Conservation (phyloP, 148 eudicot species). For the Fagopyrum tataricum region DNA sequence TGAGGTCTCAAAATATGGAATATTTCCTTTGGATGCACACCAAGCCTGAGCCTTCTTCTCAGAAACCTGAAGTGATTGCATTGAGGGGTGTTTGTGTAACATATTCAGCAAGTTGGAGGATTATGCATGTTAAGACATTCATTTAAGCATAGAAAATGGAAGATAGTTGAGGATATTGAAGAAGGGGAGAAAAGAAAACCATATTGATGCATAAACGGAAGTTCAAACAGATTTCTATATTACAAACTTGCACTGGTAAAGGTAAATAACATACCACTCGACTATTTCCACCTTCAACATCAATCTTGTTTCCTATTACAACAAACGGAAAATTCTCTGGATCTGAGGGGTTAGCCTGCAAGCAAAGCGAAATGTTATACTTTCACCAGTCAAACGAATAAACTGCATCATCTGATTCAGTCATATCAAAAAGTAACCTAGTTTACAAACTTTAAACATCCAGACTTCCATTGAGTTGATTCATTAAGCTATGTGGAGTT, state of each 20-base stretch:
- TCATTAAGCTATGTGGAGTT: too few relatives aligned
- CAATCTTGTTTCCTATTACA: constrained; percentile 89
- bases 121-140: neutral
- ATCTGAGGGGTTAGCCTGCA: constrained; percentile 92
- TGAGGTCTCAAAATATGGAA: constrained; percentile 95
- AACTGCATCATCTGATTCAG: neutral
- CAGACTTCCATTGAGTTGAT: neutral
- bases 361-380: constrained; percentile 9
- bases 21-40: constrained; percentile 95
- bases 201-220: neutral
- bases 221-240: neutral
- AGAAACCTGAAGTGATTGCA: constrained; percentile 47
- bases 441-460: neutral
- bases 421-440: neutral
- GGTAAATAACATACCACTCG: constrained; percentile 55
- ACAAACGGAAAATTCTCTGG: constrained; percentile 97
- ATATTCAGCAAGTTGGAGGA: neutral
- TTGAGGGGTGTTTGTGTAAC: neutral
- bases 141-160: neutral
- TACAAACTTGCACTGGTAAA: neutral
- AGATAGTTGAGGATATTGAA: neutral
- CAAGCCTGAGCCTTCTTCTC: constrained; percentile 95
- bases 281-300: constrained; percentile 84
- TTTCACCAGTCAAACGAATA: neutral
- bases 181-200: neutral